Conservation (phyloP, 108 stramenopile genomes). For the Nitzschia sp. region DNA sequence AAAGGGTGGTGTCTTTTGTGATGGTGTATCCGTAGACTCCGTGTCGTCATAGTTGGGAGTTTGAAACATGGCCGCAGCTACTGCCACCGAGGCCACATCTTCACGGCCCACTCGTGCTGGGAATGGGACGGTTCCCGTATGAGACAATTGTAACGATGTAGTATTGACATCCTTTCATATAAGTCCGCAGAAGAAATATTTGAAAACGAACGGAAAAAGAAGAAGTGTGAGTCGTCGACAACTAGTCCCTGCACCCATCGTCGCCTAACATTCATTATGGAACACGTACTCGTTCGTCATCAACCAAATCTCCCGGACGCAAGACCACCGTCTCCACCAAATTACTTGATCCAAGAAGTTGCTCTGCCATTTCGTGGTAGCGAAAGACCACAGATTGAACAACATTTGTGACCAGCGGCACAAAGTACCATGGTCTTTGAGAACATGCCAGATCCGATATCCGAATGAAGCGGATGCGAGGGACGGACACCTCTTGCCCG, state of each 20-base stretch:
- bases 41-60: slow-evolving; percentile 5
- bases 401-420: slow-evolving; percentile 56
- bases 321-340: slow-evolving; percentile 67
- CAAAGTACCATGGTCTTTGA: slow-evolving; percentile 51
- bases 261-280: neutral
- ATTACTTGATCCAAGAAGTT: slow-evolving; percentile 43
- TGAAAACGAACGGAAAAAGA: no score
- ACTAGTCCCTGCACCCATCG: no score
- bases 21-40: neutral
- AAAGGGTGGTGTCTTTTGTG: slow-evolving; percentile 17
- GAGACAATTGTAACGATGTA: slow-evolving; percentile 57
- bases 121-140: slow-evolving; percentile 43
- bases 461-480: slow-evolving; percentile 69
- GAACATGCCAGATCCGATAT: slow-evolving; percentile 57
- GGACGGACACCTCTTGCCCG: slow-evolving; percentile 1
- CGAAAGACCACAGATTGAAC: slow-evolving; percentile 55
- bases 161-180: slow-evolving; percentile 43
- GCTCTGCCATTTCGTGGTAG: slow-evolving; percentile 70
- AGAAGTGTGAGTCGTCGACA: no score
- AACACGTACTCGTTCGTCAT: slow-evolving; percentile 48
- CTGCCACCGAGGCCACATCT: slow-evolving; percentile 76
- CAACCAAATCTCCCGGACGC: slow-evolving; percentile 69
- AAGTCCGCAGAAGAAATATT: neutral
- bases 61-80: slow-evolving; percentile 49
- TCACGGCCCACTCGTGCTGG: slow-evolving; percentile 62